A percentile compares a stretch with the other conserved stretches of the same genome.
Evolutionary conservation across 2,329 filamentous ascomycete species (phyloP).

Genomic region (Zymoseptoria ardabiliae): DNA sequence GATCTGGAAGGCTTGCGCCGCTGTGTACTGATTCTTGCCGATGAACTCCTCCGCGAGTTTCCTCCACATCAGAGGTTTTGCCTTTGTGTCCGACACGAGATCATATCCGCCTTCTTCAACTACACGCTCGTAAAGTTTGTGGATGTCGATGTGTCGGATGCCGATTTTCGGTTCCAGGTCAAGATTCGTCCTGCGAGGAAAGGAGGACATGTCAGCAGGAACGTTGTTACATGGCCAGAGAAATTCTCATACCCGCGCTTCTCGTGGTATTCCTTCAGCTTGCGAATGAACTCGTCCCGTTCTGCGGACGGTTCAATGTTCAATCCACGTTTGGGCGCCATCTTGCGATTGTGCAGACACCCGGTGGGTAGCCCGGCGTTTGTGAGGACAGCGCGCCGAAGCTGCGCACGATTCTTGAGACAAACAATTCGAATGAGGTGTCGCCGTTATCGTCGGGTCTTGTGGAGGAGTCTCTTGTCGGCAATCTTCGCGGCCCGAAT

Average conservation of each 20-base stretch:
- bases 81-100: slow-evolving; percentile 57
- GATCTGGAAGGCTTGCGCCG: slow-evolving; percentile 76
- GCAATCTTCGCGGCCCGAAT: neutral
- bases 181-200: slow-evolving; percentile 52
- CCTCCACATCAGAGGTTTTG: slow-evolving; percentile 80
- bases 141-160: slow-evolving; percentile 65
- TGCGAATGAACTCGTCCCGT: slow-evolving; percentile 71
- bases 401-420: neutral
- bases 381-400: neutral
- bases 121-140: slow-evolving; percentile 71
- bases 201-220: slow-evolving; percentile 18
- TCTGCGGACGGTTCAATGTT: slow-evolving; percentile 50
- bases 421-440: neutral
- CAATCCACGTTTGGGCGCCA: slow-evolving; percentile 41
- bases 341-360: slow-evolving; percentile 19
- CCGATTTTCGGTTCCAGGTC: slow-evolving; percentile 78
- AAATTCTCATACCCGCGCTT: slow-evolving; percentile 55
- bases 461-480: neutral
- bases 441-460: neutral
- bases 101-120: slow-evolving; percentile 77
- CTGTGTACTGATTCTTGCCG: slow-evolving; percentile 64
- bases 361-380: neutral
- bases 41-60: slow-evolving; percentile 70
- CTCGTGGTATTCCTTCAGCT: slow-evolving; percentile 65
- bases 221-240: neutral